Conservation (phyloP, 2,329 filamentous ascomycete genomes). For the Calonectria honghensis region DNA sequence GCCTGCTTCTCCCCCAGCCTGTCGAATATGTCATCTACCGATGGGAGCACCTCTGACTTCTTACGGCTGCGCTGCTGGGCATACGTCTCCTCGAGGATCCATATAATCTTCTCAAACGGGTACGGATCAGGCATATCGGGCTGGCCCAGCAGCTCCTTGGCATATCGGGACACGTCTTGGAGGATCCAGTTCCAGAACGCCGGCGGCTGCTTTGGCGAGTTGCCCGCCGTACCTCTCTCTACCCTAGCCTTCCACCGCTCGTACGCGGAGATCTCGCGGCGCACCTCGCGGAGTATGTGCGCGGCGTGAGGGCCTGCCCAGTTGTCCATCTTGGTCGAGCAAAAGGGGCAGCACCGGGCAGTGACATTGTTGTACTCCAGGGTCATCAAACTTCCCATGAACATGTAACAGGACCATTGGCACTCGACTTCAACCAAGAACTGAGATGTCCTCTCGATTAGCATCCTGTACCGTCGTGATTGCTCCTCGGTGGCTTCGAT, state of each 20-base stretch:
- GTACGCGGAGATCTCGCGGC: constrained; percentile 16
- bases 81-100: constrained; percentile 20
- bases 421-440: constrained; percentile 7
- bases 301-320: background rate
- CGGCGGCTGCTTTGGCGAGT: background rate
- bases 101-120: constrained; percentile 30
- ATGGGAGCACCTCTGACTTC: background rate
- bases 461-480: background rate
- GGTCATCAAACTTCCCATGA: background rate
- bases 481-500: background rate
- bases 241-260: constrained; percentile 15
- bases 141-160: background rate
- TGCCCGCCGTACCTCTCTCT: background rate
- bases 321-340: background rate
- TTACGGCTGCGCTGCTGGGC: background rate
- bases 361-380: background rate
- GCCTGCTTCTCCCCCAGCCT: background rate
- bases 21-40: background rate
- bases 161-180: background rate
- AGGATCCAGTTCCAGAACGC: constrained; percentile 31
- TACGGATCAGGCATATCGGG: background rate
- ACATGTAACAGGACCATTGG: background rate
- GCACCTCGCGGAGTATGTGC: constrained; percentile 21
- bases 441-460: background rate
- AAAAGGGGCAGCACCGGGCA: background rate